Evolutionary conservation across 345 rosid species (phyloP).

Genomic region (Aurinia saxatilis): DNA sequence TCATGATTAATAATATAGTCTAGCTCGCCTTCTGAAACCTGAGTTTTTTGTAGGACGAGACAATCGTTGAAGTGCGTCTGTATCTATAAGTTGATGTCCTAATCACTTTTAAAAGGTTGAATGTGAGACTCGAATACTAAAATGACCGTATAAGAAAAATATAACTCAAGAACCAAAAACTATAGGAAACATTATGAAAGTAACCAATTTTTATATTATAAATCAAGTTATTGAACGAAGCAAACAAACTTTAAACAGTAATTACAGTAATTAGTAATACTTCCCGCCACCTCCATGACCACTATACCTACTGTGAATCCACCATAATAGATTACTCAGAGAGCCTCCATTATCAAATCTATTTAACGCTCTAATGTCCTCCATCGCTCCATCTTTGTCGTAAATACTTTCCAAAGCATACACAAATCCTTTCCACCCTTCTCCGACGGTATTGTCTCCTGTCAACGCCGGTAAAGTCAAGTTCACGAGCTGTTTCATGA

Average conservation of each 20-base stretch:
- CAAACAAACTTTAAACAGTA: slow-evolving; percentile 16
- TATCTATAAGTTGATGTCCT: no score
- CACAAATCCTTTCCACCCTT: no score
- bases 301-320: slow-evolving; percentile 56
- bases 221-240: background rate
- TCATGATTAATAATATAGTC: background rate
- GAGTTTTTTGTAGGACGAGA: no score
- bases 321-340: slow-evolving; percentile 73
- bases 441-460: slow-evolving; percentile 71
- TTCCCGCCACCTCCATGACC: slow-evolving; percentile 44
- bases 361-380: slow-evolving; percentile 40
- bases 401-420: no score
- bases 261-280: slow-evolving; percentile 57
- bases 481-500: slow-evolving; percentile 67
- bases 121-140: no score
- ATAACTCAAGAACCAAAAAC: no score
- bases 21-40: background rate
- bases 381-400: no score
- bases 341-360: slow-evolving; percentile 75
- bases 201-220: background rate
- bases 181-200: no score
- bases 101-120: no score
- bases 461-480: slow-evolving; percentile 69
- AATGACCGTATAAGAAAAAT: no score
- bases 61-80: no score